Base-by-base conservation (phyloP, 164 flowering plant species). In the Magnolia kwangsiensis region DNA sequence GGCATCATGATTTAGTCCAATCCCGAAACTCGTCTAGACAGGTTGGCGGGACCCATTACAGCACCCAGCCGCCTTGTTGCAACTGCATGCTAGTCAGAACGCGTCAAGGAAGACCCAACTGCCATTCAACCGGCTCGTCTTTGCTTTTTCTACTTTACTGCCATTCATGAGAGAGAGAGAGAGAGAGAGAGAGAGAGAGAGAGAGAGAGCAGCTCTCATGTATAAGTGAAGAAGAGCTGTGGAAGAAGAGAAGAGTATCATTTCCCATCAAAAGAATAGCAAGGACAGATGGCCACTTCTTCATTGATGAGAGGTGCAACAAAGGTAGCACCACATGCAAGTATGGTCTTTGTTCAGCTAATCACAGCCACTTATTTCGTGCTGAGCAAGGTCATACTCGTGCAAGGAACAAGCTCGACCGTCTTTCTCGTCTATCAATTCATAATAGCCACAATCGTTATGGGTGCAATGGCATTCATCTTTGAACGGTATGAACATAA, bases 391-490 rank as follows among this genome's bases (percentile, higher is more conserved):
- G 49, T 55, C 50, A 68, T 75, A 27, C 63, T 75, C 50, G 63
- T 67, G 7, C 50, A n/a, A 51, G 77, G 77, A 29, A 75, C 31
- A 9, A 75, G 77, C 72, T 66, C 77, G 16, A 23, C 71, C 18
- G 77, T 75, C 8, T 66, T 75, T 27, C 61, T 75, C 16, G 63
- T 75, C 37, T 75, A 75, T 16, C 72, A 67, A 51, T 67, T 59
- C 72, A 23, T 67, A 6, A 18, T 75, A 13, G 77, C 77, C 49
- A 67, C 77, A 50, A 50, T 75, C 66, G 23, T 75, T 71, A 75
- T 75, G 72, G 18, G 72, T 4, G 63, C 64, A 18, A 2, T 68
- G n/a, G 77, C 77, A 23, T 75, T 50, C 31, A 21, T 75, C 37
- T 16, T 67, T 55, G 77, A 75, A 68, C 51, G 72, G 77, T 75